A percentile compares a stretch with the other conserved stretches of the same genome.
phyloP scores from a whole-genome alignment of 2,329 filamentous ascomycete species.

The Colletotrichum sojae region DNA sequence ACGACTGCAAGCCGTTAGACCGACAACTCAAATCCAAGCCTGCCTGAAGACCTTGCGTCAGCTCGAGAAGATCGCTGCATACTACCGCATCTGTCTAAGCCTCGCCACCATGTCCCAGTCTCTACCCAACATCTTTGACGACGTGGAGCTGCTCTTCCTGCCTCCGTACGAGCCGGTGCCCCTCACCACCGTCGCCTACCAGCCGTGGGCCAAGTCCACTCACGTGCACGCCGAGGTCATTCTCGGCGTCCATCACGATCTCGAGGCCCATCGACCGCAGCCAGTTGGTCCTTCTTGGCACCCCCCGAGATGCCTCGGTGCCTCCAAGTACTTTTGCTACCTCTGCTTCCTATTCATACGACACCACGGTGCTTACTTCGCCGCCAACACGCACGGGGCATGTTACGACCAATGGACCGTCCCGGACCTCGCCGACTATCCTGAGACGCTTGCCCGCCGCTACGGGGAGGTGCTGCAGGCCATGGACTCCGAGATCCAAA shows the following conservation, averaged over 20 bases:
- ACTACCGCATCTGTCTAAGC: constrained; percentile 35
- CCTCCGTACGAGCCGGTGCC: constrained; percentile 38
- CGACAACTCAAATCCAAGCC: constrained; percentile 39
- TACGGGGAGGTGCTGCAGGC: constrained; percentile 32
- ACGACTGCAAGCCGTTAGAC: constrained; percentile 29
- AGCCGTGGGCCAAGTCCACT: constrained; percentile 40
- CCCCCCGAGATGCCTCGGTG: constrained; percentile 37
- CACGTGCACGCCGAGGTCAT: constrained; percentile 42
- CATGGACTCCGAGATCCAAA: constrained; percentile 32
- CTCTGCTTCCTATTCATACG: constrained; percentile 41
- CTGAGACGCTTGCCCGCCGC: constrained; percentile 23
- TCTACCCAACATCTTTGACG: constrained; percentile 22
- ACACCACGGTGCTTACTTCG: constrained; percentile 40
- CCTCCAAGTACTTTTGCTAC: constrained; percentile 42
- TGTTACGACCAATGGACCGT: constrained; percentile 42
- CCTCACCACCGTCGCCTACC: constrained; percentile 36
- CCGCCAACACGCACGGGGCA: constrained; percentile 40
- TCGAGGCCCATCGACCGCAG: constrained; percentile 15
- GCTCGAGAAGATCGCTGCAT: constrained; percentile 41
- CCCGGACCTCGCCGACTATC: constrained; percentile 41
- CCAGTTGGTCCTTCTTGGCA: constrained; percentile 12
- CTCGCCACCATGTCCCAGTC: constrained; percentile 23
- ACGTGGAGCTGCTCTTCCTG: constrained; percentile 34
- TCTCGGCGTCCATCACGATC: constrained; percentile 37
- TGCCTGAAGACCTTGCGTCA: constrained; percentile 42